Base-by-base conservation (phyloP, 2,329 filamentous ascomycete genomes). In the Venturia carpophila region DNA sequence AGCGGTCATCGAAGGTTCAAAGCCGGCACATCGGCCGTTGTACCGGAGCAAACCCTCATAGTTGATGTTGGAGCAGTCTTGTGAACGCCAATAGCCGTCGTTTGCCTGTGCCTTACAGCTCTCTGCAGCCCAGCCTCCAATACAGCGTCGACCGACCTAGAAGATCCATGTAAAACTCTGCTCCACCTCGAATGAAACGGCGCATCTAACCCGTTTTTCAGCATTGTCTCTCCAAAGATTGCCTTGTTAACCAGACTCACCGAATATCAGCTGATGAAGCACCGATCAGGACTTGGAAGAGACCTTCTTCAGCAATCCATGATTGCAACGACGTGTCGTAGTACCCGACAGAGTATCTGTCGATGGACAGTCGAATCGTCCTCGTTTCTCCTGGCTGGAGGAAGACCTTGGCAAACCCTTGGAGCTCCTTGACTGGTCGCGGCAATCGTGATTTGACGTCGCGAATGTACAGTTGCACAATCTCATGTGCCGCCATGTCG, bases 351-450 rank as follows among this genome's bases (percentile, higher is more conserved):
- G 79, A 78, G 65, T 82, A 77, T 69, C 79, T 81, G 67, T 81
- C 75, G 5, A 77, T 64, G 64, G 68, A 68, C 67, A 77, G 65
- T 0, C 66, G 62, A 3, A 76, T 74, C 5, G 65, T 66, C 66
- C 74, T 75, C 3, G 71, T 76, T 68, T 77, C 75, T 1, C 74
- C 72, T 5, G 75, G 73, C 64, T 73, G 69, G 43, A 77, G 62
- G 66, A 74, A 70, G 1, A 75, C 73, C 63, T 77, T 77, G 66
- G 83, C 82, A 70, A 90, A 91, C 0, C 85, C 87, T 42, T 86
- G 85, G 0, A 91, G 78, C 74, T 91, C 88, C 75, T 90, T 90
- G 69, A 85, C 83, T 0, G 87, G 87, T 27, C 87, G 78, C 0
- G 83, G 83, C n/a, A 90, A 77, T 11, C 81, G 77, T 1, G 85